Evolutionary conservation across 176 grass and related monocot genomes (phyloP).

Genomic region (Themeda triandra): DNA sequence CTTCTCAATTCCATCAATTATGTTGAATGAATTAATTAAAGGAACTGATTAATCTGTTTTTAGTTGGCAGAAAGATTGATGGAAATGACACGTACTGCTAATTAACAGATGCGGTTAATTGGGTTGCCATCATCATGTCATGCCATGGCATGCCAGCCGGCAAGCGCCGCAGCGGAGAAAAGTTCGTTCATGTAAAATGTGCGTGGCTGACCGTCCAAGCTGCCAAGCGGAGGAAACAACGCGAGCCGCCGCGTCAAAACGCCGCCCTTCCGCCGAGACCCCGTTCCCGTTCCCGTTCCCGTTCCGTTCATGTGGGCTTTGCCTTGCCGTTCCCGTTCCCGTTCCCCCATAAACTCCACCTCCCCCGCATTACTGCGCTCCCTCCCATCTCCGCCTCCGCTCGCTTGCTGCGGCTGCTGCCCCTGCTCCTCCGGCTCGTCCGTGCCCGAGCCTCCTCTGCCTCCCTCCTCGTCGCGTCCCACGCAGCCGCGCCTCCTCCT

Average conservation of each 20-base stretch:
- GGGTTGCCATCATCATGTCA: not conserved
- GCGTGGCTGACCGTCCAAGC: slow-evolving; percentile 36
- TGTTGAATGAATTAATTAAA: too few species aligned
- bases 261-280: not conserved
- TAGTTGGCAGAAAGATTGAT: not conserved
- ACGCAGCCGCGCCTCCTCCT: slow-evolving; percentile 12
- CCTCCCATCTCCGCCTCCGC: not conserved
- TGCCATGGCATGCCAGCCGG: too few species aligned
- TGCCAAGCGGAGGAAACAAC: slow-evolving; percentile 26
- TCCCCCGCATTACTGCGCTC: slow-evolving; percentile 28
- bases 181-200: slow-evolving; percentile 13
- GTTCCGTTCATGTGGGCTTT: too few species aligned
- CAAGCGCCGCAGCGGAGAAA: slow-evolving; percentile 6
- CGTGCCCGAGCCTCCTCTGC: not conserved
- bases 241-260: slow-evolving; percentile 24
- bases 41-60: not conserved
- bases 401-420: not conserved
- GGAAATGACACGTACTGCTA: too few species aligned
- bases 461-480: not conserved
- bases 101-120: not conserved
- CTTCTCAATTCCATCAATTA: not conserved
- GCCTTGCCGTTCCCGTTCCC: too few species aligned
- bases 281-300: too few species aligned
- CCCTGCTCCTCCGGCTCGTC: not conserved
- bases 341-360: slow-evolving; percentile 30